These are phyloP conservation scores for Cutaneotrichosporon sp. DNA, from an alignment of 1,284 basidiomycete species.

Conservation along the genomic window DNA sequence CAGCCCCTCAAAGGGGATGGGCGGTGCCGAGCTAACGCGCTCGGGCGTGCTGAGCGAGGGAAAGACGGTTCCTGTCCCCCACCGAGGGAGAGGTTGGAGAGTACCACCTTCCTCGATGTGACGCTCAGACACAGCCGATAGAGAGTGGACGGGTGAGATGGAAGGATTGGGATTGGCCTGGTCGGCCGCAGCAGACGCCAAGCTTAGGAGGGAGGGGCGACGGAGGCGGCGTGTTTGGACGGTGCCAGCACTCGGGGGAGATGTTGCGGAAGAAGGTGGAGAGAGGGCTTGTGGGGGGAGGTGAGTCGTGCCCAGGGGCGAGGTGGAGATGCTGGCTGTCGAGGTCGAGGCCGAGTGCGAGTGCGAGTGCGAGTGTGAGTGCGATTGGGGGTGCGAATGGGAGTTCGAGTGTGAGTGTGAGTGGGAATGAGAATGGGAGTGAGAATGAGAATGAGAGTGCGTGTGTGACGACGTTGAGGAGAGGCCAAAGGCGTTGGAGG, in stretches of 20 bases:
- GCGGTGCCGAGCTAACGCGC: slow-evolving; percentile 37
- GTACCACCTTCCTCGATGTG: not conserved
- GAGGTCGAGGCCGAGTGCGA: not conserved
- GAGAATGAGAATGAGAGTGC: too few relatives aligned
- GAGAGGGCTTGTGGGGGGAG: slow-evolving; percentile 2
- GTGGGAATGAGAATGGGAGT: too few relatives aligned
- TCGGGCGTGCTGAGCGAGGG: slow-evolving; percentile 23
- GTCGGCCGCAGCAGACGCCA: slow-evolving; percentile 8
- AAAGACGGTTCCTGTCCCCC: slow-evolving; percentile 23
- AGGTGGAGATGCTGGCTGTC: not conserved
- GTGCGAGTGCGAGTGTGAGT: slow-evolving; percentile 13
- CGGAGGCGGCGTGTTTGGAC: slow-evolving; percentile 27
- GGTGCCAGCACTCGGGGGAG: slow-evolving; percentile 10
- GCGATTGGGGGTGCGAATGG: slow-evolving; percentile 10
- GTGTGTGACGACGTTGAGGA: slow-evolving; percentile 3
- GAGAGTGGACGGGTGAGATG: not conserved
- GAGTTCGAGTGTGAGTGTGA: not conserved
- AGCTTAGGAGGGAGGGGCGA: slow-evolving; percentile 39
- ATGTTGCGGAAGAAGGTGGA: slow-evolving; percentile 8
- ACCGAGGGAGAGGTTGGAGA: slow-evolving; percentile 26
- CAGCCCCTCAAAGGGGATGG: slow-evolving; percentile 37
- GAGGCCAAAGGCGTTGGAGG: slow-evolving; percentile 45
- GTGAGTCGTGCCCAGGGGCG: not conserved
- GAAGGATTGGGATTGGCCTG: not conserved
- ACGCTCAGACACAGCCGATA: not conserved